Percentiles rank a stretch among this genome's conserved stretches.
phyloP scores from a whole-genome alignment of 805 yeast species.

The Ogataea siamensis region DNA sequence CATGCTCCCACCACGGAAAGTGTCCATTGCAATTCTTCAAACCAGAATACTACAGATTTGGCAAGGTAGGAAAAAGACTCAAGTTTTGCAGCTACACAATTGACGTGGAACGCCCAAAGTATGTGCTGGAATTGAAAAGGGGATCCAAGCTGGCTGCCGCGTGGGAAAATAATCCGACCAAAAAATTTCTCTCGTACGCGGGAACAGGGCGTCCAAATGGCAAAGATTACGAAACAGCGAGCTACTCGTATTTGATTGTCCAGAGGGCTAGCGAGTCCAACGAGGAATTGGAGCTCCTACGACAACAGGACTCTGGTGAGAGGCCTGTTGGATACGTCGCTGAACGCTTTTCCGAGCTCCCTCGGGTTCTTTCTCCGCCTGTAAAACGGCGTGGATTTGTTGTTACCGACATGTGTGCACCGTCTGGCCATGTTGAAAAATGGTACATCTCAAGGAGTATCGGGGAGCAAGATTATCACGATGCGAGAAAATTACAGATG shows the following conservation, averaged over 20 bases:
- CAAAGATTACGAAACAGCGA: slow-evolving; percentile 65
- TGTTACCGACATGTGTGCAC: slow-evolving; percentile 70
- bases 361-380: slow-evolving; percentile 73
- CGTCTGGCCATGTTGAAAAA: slow-evolving; percentile 76
- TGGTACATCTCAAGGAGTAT: slow-evolving; percentile 84
- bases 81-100: slow-evolving; percentile 76
- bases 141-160: slow-evolving; percentile 70
- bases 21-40: slow-evolving; percentile 85
- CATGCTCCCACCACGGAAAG: slow-evolving; percentile 82
- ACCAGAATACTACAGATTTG: slow-evolving; percentile 58
- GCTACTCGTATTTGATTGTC: slow-evolving; percentile 70
- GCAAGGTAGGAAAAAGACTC: slow-evolving; percentile 54
- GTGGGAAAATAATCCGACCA: slow-evolving; percentile 64
- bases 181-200: slow-evolving; percentile 42
- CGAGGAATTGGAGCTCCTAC: slow-evolving; percentile 13
- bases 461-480: slow-evolving; percentile 75
- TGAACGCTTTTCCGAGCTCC: slow-evolving; percentile 47
- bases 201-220: slow-evolving; percentile 84
- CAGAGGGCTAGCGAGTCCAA: slow-evolving; percentile 53
- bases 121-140: slow-evolving; percentile 76
- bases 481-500: slow-evolving; percentile 78
- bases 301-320: slow-evolving; percentile 15
- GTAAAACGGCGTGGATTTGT: slow-evolving; percentile 81
- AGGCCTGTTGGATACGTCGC: slow-evolving; percentile 31
- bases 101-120: slow-evolving; percentile 73